phyloP scores from a whole-genome alignment of 441 rosid species.

The Corymbia calophylla region DNA sequence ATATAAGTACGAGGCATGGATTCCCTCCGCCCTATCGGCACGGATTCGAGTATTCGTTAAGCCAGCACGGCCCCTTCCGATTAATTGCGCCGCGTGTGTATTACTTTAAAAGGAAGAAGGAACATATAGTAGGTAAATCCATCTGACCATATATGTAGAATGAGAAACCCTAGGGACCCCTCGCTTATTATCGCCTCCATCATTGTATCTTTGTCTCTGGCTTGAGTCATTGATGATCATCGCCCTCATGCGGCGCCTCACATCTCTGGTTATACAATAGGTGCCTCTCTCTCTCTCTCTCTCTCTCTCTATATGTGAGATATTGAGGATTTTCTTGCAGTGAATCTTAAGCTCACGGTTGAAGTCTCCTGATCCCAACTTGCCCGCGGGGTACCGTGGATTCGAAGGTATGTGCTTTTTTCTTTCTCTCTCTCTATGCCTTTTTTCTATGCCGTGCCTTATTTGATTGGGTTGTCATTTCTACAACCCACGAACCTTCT shows the following conservation, averaged over 20 bases:
- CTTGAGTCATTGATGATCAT: background rate
- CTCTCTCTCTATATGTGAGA: background rate
- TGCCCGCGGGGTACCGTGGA: background rate
- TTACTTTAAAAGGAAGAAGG: background rate
- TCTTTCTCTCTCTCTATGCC: background rate
- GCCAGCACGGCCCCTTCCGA: fast-evolving
- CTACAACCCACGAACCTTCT: background rate
- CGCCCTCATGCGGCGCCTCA: background rate
- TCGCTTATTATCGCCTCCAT: background rate
- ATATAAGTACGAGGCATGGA: too few relatives aligned
- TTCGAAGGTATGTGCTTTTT: background rate
- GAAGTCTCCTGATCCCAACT: background rate
- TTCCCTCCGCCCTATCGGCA: background rate
- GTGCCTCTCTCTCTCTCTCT: fast-evolving
- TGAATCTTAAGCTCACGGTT: background rate
- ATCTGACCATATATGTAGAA: too few relatives aligned
- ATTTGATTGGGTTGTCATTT: background rate
- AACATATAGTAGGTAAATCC: too few relatives aligned
- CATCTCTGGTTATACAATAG: background rate
- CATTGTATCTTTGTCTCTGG: background rate
- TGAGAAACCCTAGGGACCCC: background rate
- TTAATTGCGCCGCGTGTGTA: background rate
- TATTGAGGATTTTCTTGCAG: background rate
- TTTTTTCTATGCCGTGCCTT: fast-evolving
- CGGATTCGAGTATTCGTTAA: background rate